Evolutionary conservation across 331 rosid species (phyloP).

Genomic region (Malus hybrid): DNA sequence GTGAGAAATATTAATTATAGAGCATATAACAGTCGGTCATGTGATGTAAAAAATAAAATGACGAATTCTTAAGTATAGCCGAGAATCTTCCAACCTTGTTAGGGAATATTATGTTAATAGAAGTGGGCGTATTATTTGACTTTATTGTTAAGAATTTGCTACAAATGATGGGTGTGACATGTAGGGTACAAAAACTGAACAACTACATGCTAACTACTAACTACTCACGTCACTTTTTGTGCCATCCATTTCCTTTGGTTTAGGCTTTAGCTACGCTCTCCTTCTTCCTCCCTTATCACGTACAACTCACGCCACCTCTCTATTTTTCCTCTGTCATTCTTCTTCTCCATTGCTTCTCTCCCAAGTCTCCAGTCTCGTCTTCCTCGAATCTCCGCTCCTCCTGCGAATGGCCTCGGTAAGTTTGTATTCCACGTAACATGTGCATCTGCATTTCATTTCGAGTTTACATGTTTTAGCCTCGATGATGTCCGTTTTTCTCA

Average conservation of each 20-base stretch:
- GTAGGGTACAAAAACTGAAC: neutral
- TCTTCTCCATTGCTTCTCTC: no score
- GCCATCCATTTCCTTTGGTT: neutral
- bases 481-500: neutral
- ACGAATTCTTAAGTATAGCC: fast-evolving
- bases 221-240: neutral
- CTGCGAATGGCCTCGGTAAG: neutral
- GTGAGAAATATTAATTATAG: neutral
- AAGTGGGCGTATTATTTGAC: neutral
- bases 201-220: neutral
- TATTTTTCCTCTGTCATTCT: neutral
- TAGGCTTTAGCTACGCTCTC: neutral
- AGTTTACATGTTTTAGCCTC: neutral
- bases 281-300: neutral
- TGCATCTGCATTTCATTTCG: neutral
- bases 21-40: no score
- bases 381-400: neutral
- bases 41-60: no score
- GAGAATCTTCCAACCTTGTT: neutral
- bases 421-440: neutral
- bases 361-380: neutral
- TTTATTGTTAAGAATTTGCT: neutral
- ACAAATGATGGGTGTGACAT: neutral
- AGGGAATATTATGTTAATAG: neutral
- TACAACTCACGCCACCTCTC: neutral